Conservation (phyloP, 345 rosid species). For the Ceriops zippeliana region DNA sequence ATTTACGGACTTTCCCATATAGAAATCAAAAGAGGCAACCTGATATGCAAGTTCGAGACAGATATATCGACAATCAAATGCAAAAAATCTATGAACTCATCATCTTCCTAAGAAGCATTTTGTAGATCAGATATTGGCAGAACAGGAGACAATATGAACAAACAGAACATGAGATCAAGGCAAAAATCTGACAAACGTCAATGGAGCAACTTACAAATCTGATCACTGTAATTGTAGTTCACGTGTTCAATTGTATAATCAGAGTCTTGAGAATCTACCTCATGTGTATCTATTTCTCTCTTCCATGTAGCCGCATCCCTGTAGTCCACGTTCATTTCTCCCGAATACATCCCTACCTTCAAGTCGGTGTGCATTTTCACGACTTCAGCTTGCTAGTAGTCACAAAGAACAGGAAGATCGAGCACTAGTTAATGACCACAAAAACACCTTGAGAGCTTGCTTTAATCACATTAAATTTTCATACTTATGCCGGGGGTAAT, state of each 20-base stretch:
- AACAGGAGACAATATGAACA: neutral
- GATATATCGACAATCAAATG: too few relatives aligned
- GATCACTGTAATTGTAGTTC: neutral
- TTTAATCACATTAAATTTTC: too few relatives aligned
- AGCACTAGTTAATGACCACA: too few relatives aligned
- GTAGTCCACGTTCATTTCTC: slow-evolving; percentile 71
- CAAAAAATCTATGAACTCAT: too few relatives aligned
- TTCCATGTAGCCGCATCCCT: slow-evolving; percentile 64
- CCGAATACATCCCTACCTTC: slow-evolving; percentile 72
- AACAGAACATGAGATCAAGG: neutral
- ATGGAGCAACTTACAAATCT: neutral
- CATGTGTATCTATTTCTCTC: slow-evolving; percentile 44
- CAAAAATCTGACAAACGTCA: too few relatives aligned
- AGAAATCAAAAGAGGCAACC: too few relatives aligned
- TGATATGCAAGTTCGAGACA: too few relatives aligned
- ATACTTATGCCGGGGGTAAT: neutral
- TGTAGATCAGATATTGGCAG: too few relatives aligned
- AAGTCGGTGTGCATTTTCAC: slow-evolving; percentile 65
- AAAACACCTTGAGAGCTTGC: too few relatives aligned
- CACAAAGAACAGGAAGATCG: neutral
- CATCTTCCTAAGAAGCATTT: too few relatives aligned
- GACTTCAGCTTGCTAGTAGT: slow-evolving; percentile 71
- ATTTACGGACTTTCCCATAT: neutral
- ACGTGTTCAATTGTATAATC: too few relatives aligned
- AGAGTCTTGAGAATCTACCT: slow-evolving; percentile 40